Evolutionary conservation across 495 filamentous ascomycete genomes (phyloP).

Genomic region (Penicillium goetzii): DNA sequence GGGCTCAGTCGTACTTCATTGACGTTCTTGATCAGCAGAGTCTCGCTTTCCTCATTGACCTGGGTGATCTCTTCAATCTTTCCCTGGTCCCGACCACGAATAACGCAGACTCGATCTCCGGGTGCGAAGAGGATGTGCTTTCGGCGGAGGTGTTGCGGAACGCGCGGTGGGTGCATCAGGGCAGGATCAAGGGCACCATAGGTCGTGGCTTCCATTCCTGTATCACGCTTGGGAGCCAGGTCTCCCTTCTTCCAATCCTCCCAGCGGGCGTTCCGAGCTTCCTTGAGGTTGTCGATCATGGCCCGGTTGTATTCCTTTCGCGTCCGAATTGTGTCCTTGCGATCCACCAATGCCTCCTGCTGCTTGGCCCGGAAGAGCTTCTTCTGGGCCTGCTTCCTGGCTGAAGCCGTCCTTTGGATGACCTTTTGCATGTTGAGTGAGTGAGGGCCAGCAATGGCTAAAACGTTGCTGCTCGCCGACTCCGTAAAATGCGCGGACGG

Average conservation of each 20-base stretch:
- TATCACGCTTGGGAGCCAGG: slow-evolving; percentile 72
- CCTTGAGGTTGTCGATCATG: slow-evolving; percentile 35
- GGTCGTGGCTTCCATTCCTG: slow-evolving; percentile 48
- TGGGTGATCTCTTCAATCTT: slow-evolving; percentile 70
- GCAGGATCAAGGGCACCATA: slow-evolving; percentile 56
- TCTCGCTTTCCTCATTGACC: slow-evolving; percentile 61
- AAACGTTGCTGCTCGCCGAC: slow-evolving; percentile 30
- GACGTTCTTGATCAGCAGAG: slow-evolving; percentile 63
- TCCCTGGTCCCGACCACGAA: slow-evolving; percentile 76
- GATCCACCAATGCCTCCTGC: slow-evolving; percentile 37
- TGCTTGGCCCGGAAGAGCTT: slow-evolving; percentile 50
- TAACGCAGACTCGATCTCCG: slow-evolving; percentile 77
- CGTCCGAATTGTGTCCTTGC: slow-evolving; percentile 39
- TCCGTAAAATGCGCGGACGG: slow-evolving; percentile 27
- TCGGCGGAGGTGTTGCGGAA: slow-evolving; percentile 52
- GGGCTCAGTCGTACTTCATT: slow-evolving; percentile 61
- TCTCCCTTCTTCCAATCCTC: slow-evolving; percentile 80
- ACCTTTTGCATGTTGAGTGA: slow-evolving; percentile 70
- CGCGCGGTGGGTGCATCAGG: slow-evolving; percentile 38
- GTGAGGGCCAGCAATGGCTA: slow-evolving; percentile 40
- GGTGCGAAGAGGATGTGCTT: slow-evolving; percentile 64
- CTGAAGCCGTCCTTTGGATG: slow-evolving; percentile 67
- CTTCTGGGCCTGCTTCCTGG: slow-evolving; percentile 62
- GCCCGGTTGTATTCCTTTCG: slow-evolving; percentile 39
- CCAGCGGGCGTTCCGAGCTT: slow-evolving; percentile 42